Base-by-base conservation (phyloP, 2,329 filamentous ascomycete species). In the Parasarocladium wereldwijsianum region DNA sequence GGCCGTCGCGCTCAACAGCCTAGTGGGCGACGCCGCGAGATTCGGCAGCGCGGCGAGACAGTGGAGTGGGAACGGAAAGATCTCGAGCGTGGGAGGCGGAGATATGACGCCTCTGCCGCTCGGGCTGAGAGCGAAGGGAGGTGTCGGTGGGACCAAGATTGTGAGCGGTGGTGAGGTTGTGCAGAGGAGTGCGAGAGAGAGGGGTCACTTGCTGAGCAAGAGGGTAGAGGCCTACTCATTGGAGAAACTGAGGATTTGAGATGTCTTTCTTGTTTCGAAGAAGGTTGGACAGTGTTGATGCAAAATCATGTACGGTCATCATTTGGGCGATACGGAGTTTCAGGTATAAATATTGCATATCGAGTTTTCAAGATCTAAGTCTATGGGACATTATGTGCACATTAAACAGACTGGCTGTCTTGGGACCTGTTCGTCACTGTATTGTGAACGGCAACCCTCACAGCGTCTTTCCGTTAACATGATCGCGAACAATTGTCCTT, bases 201-300 rank as follows among this genome's bases (percentile, higher is more conserved):
- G 76, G 34, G 82, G 80, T 12, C 72, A 80, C 52, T 55, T 92
- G 50, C 71, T 79, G 46, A 83, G 79, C 47, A 79, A 81, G 56
- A 76, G 76, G 48, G 77, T 86, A 37, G 80, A 79, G 33, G 72
- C 76, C 40, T 93, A 94, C 57, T 83, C 80, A 26, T 66, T 87
- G 40, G 84, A 93, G 57, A 71, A 73, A 53, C 74, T 93, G 42
- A 53, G 66, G 31, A 59, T 84, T 43, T 83, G 64, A 57, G 36
- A 45, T 38, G 35, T 37, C 33, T n/a, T 24, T n/a, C 22, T 24
- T 24, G 22, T n/a, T n/a, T n/a, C n/a, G n/a, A n/a, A n/a, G n/a
- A n/a, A n/a, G n/a, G n/a, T n/a, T n/a, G n/a, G n/a, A n/a, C n/a
- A n/a, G n/a, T n/a, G n/a, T n/a, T n/a, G n/a, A n/a, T n/a, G n/a